phyloP scores from a whole-genome alignment of 345 rosid genomes.

The Salix dunnii region DNA sequence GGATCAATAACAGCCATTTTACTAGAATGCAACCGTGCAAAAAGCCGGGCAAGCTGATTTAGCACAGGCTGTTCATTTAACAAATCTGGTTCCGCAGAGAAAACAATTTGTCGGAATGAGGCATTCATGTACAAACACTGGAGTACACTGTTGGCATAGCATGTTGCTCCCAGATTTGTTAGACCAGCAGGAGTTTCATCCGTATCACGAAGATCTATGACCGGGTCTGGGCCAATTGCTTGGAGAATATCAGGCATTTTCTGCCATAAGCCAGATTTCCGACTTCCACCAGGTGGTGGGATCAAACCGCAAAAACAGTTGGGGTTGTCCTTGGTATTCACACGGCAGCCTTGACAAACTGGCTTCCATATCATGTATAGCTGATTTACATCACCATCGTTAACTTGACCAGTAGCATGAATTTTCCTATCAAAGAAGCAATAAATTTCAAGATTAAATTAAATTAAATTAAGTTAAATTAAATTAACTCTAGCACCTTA shows the following conservation, averaged over 20 bases:
- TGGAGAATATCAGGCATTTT: slow-evolving; percentile 64
- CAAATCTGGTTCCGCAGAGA: slow-evolving; percentile 73
- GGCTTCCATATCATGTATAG: slow-evolving; percentile 73
- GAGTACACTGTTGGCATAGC: slow-evolving; percentile 96
- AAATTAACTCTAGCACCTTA: slow-evolving; percentile 33
- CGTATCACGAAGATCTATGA: slow-evolving; percentile 59
- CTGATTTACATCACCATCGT: slow-evolving; percentile 58
- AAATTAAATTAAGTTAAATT: no score
- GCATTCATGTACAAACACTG: slow-evolving; percentile 88
- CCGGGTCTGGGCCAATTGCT: slow-evolving; percentile 68
- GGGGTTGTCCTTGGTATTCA: slow-evolving; percentile 86
- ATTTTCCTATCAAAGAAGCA: slow-evolving; percentile 54
- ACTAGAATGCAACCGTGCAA: slow-evolving; percentile 80
- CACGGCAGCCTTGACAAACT: slow-evolving; percentile 90
- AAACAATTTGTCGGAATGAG: slow-evolving; percentile 73
- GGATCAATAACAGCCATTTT: slow-evolving; percentile 81
- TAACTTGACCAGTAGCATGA: slow-evolving; percentile 55
- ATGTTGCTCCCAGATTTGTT: slow-evolving; percentile 90
- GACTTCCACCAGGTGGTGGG: slow-evolving; percentile 78
- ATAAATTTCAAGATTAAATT: not conserved
- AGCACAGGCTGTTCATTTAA: slow-evolving; percentile 72
- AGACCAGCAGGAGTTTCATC: slow-evolving; percentile 80
- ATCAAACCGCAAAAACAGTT: slow-evolving; percentile 87
- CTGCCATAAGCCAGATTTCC: slow-evolving; percentile 93
- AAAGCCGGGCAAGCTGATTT: slow-evolving; percentile 82